Base-by-base conservation (phyloP, 2,329 filamentous ascomycete species). In the Ophiostoma triangulosporum region DNA sequence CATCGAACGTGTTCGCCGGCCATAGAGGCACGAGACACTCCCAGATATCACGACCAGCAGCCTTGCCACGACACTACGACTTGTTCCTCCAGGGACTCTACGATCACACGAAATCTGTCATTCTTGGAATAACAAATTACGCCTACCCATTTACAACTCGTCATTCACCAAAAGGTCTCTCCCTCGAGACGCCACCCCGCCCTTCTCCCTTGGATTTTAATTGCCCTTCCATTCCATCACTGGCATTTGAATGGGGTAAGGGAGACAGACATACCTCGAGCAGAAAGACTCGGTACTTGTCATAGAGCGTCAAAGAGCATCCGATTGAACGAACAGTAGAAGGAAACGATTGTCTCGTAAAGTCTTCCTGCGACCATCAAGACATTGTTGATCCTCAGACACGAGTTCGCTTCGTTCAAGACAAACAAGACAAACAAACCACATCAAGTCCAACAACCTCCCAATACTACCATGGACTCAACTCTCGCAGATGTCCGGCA, bases 161-260 rank as follows among this genome's bases (percentile, higher is more conserved):
- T 36, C 14, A 7, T 17, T n/a, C 35, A 15, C 17, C n/a, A 17
- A 32, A 48, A 26, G 26, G 45, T 14, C 45, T 32, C 29, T 33
- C 36, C 40, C 20, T 31, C 48, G 32, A 27, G 17, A 20, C 48
- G 22, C 48, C 17, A 15, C 38, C 29, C 38, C 38, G 26, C 35
- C 49, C 31, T 46, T 49, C 55, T 51, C 52, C 55, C 52, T 56
- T 51, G 31, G 43, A 45, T 40, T 33, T 51, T 50, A 48, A 57
- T 54, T 49, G 35, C 29, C 53, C 32, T 52, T 52, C 43, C 52
- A n/a, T 40, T 33, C 26, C 20, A 27, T 14, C 26, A 43, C 24
- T 51, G 53, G 50, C 52, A 53, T 52, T 52, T 54, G 55, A 57
- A 14, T 50, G 52, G 49, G 43, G 45, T 50, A 56, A 56, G 49